Percentiles rank a stretch among this genome's conserved stretches.
Conservation (phyloP, 768 basidiomycete genomes). For the Neoboletus brunneissimus region DNA sequence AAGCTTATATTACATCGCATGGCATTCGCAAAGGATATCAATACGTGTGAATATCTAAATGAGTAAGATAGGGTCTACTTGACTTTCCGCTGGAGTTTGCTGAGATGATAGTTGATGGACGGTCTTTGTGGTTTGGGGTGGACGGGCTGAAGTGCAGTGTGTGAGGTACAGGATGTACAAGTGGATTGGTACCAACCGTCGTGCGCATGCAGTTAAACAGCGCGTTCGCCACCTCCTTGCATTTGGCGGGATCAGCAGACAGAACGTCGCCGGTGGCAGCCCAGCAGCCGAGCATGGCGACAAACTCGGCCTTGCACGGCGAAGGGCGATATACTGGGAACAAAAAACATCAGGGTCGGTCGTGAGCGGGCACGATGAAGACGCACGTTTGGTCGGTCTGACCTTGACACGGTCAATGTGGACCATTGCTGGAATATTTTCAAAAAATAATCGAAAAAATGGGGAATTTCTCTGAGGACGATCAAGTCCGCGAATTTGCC, state of each 20-base stretch:
- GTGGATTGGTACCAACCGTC: constrained; percentile 51
- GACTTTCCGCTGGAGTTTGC: constrained; percentile 70
- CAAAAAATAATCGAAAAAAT: not conserved
- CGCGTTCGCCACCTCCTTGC: constrained; percentile 55
- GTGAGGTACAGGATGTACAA: not conserved
- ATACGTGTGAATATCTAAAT: constrained; percentile 18
- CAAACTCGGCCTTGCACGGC: constrained; percentile 48
- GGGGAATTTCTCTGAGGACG: not conserved
- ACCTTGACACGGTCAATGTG: constrained; percentile 82
- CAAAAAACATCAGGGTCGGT: not conserved
- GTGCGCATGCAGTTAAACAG: constrained; percentile 85
- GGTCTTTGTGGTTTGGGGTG: constrained; percentile 65
- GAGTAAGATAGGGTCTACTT: constrained; percentile 46
- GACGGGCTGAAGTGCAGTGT: constrained; percentile 50
- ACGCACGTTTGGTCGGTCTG: constrained; percentile 67
- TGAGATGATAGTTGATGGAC: constrained; percentile 88
- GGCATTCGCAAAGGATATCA: constrained; percentile 13
- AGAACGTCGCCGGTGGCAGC: constrained; percentile 66
- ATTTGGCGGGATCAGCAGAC: constrained; percentile 44
- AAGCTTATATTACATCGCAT: constrained; percentile 19
- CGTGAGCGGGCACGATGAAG: not conserved
- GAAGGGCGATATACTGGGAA: constrained; percentile 11
- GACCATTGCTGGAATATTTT: constrained; percentile 37
- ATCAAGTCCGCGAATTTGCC: constrained; percentile 10
- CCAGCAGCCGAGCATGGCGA: constrained; percentile 85